These are phyloP conservation scores for Byssothecium circinans DNA, from an alignment of 2,329 filamentous ascomycete genomes.

Conservation along the genomic window DNA sequence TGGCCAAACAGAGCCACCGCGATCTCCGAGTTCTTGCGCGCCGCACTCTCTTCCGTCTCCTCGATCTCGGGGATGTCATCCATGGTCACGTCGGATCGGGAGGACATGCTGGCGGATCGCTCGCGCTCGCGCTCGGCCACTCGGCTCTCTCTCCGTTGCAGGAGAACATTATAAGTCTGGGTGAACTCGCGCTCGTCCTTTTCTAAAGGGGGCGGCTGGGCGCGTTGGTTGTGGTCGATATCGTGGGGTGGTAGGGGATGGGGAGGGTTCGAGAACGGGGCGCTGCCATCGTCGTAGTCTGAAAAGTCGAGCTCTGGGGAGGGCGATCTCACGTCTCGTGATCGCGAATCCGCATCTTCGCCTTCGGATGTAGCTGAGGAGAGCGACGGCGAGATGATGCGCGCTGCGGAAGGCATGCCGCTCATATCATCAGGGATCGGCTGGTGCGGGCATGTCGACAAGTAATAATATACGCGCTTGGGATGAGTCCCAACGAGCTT, in stretches of 20 bases:
- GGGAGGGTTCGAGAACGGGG: constrained; percentile 60
- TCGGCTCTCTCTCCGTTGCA: constrained; percentile 55
- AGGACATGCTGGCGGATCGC: constrained; percentile 44
- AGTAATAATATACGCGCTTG: constrained; percentile 92
- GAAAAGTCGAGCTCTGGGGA: constrained; percentile 94
- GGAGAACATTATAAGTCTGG: constrained; percentile 85
- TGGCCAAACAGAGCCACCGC: constrained; percentile 54
- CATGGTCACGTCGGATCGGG: constrained; percentile 37
- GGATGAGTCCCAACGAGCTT: constrained; percentile 91
- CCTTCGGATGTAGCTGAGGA: constrained; percentile 78
- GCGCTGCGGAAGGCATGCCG: constrained; percentile 51
- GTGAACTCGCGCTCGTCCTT: constrained; percentile 97
- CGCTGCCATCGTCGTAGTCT: constrained; percentile 74
- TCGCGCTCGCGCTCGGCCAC: constrained; percentile 45
- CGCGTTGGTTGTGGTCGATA: constrained; percentile 64
- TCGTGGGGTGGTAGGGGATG: constrained; percentile 46
- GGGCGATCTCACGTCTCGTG: constrained; percentile 72
- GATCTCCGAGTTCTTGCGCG: constrained; percentile 54
- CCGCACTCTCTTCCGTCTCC: constrained; percentile 52
- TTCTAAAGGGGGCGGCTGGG: constrained; percentile 85
- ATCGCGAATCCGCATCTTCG: constrained; percentile 60
- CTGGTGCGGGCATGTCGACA: constrained; percentile 84
- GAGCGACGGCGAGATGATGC: constrained; percentile 80
- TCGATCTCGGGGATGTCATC: constrained; percentile 44
- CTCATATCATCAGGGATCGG: constrained; percentile 71